These are phyloP conservation scores for Pyrenula massariospora DNA, from an alignment of 495 filamentous ascomycete genomes.

Conservation along the genomic window DNA sequence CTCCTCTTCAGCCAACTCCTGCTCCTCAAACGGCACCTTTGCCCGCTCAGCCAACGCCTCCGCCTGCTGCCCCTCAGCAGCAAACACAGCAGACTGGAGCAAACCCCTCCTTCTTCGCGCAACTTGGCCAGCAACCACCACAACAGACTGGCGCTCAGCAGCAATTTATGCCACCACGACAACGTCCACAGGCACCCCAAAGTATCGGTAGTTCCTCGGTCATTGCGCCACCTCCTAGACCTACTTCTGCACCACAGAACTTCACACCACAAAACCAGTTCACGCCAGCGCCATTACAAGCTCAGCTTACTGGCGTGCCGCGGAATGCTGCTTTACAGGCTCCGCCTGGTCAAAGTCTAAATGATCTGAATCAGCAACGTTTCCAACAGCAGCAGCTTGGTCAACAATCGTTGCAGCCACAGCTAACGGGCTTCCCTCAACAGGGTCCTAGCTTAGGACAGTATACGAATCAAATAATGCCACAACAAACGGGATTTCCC, in stretches of 20 bases:
- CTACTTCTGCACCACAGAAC: slow-evolving; percentile 82
- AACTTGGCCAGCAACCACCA: slow-evolving; percentile 18
- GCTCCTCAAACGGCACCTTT: slow-evolving; percentile 35
- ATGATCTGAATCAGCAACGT: slow-evolving; percentile 57
- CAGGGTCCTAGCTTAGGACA: slow-evolving; percentile 22
- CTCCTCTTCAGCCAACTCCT: slow-evolving; percentile 65
- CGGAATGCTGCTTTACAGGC: slow-evolving; percentile 40
- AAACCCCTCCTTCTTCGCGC: slow-evolving; percentile 37
- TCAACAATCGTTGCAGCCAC: slow-evolving; percentile 39
- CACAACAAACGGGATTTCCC: slow-evolving; percentile 41
- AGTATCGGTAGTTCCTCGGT: slow-evolving; percentile 49
- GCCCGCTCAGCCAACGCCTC: slow-evolving; percentile 32
- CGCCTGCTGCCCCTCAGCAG: slow-evolving; percentile 36
- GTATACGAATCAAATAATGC: slow-evolving; percentile 32
- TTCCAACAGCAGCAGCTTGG: slow-evolving; percentile 34
- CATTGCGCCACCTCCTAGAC: slow-evolving; percentile 74
- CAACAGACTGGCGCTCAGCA: slow-evolving; percentile 13
- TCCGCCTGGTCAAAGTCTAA: slow-evolving; percentile 63
- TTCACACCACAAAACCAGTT: slow-evolving; percentile 61
- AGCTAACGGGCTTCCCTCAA: slow-evolving; percentile 46
- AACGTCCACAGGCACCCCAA: slow-evolving; percentile 64
- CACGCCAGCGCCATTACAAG: slow-evolving; percentile 61
- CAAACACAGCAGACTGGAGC: slow-evolving; percentile 41
- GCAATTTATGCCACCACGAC: slow-evolving; percentile 40
- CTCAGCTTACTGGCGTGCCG: slow-evolving; percentile 70